Percentiles rank a stretch among this genome's conserved stretches.
These are phyloP conservation scores for Porogramme epimiltina DNA, from an alignment of 1,284 basidiomycete species.

Conservation along the genomic window DNA sequence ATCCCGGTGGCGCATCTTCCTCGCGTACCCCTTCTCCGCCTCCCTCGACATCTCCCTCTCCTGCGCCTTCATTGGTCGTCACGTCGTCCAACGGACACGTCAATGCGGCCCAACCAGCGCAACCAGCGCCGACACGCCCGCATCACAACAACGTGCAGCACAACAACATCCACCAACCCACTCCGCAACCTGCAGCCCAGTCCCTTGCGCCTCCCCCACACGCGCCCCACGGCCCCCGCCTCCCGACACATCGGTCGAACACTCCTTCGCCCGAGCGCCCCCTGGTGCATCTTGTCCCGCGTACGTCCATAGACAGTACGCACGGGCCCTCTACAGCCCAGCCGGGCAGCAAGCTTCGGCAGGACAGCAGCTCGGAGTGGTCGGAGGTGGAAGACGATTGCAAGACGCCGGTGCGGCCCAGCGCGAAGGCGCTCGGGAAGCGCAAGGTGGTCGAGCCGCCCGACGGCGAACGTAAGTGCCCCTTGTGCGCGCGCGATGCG, in stretches of 20 bases:
- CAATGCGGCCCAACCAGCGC: conserved; percentile 28
- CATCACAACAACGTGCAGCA: conserved; percentile 19
- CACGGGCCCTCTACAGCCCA: conserved; percentile 10
- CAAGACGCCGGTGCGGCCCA: conserved; percentile 50
- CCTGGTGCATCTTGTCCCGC: conserved; percentile 6
- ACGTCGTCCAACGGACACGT: conserved; percentile 19
- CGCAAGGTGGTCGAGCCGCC: conserved; percentile 53
- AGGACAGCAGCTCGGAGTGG: conserved; percentile 16
- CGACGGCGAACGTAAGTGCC: conserved; percentile 46
- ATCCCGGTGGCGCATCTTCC: conserved; percentile 33
- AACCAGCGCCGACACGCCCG: conserved; percentile 7
- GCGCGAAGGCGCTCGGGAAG: conserved; percentile 82
- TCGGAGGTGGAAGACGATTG: conserved; percentile 17
- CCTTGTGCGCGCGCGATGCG: not conserved
- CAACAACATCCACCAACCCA: conserved; percentile 22
- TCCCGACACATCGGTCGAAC: conserved; percentile 56
- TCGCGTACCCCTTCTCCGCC: conserved; percentile 43
- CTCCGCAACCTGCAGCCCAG: conserved; percentile 27
- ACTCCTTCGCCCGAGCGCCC: conserved; percentile 50
- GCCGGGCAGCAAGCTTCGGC: conserved; percentile 10
- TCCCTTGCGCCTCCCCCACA: conserved; percentile 65
- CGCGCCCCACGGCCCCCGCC: conserved; percentile 69
- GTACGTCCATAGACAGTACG: conserved; percentile 21
- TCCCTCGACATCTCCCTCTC: conserved; percentile 39
- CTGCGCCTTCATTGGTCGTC: conserved; percentile 37